These are phyloP conservation scores for Chloromonas sp. DNA, from an alignment of 163 green algal species.

Conservation along the genomic window DNA sequence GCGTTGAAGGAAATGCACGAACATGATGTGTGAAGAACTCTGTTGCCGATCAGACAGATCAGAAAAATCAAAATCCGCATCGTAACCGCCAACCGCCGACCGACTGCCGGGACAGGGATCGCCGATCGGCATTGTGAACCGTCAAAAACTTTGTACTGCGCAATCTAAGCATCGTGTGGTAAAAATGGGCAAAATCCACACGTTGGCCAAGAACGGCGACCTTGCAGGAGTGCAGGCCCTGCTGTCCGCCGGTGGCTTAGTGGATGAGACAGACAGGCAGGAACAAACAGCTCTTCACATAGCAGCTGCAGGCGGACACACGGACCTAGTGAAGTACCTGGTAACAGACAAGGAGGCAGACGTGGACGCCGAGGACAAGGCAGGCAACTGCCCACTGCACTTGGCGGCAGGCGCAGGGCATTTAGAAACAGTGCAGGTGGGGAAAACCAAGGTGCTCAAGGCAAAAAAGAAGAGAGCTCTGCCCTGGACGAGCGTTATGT, in stretches of 20 bases:
- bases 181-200: neutral
- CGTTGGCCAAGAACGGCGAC: neutral
- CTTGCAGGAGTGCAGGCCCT: neutral
- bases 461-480: too few species aligned
- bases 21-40: too few species aligned
- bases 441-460: neutral
- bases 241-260: neutral
- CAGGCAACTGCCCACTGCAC: neutral
- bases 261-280: neutral
- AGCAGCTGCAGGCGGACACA: neutral
- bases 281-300: neutral
- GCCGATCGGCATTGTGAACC: too few species aligned
- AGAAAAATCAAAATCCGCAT: too few species aligned
- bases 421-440: neutral
- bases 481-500: too few species aligned
- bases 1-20: too few species aligned
- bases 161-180: too few species aligned
- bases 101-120: too few species aligned
- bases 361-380: conserved; percentile 2
- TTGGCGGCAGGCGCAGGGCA: neutral
- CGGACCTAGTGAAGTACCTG: neutral
- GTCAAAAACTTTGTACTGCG: too few species aligned
- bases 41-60: too few species aligned
- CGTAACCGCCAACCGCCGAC: too few species aligned
- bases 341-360: neutral